A percentile compares a stretch with the other conserved stretches of the same genome.
phyloP scores from a whole-genome alignment of 2,329 filamentous ascomycete genomes.

The Aspergillus vadensis region DNA sequence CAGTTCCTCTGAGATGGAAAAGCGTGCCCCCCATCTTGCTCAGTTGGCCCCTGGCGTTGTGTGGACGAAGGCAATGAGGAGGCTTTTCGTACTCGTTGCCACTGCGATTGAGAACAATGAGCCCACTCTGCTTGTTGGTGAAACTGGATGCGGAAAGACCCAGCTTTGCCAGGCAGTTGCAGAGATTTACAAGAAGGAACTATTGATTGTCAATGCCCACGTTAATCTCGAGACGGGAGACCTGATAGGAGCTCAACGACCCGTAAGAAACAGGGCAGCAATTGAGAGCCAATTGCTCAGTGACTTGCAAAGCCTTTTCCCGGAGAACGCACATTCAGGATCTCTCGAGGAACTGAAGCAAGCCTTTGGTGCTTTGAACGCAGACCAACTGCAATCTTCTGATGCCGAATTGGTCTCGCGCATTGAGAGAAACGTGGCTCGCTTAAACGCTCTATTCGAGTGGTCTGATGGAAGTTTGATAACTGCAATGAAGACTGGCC shows the following conservation, averaged over 20 bases:
- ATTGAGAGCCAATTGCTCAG: constrained; percentile 66
- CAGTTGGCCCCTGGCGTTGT: constrained; percentile 61
- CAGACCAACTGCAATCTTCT: constrained; percentile 49
- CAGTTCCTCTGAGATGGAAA: constrained; percentile 58
- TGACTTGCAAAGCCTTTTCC: constrained; percentile 57
- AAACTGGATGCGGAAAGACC: constrained; percentile 97
- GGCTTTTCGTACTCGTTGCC: constrained; percentile 86
- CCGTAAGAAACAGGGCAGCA: constrained; percentile 78
- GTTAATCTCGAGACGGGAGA: constrained; percentile 98
- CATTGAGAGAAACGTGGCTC: constrained; percentile 54
- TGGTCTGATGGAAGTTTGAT: constrained; percentile 95
- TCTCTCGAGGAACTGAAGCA: constrained; percentile 60
- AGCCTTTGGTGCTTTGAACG: constrained; percentile 58
- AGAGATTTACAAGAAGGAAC: constrained; percentile 71
- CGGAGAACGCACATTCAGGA: constrained; percentile 35
- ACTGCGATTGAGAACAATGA: constrained; percentile 87
- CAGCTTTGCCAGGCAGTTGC: constrained; percentile 92
- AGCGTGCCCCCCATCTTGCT: constrained; percentile 52
- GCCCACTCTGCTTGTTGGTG: constrained; percentile 89
- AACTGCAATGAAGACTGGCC: constrained; percentile 85
- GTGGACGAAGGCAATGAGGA: constrained; percentile 93
- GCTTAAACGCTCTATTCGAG: constrained; percentile 86
- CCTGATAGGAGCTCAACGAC: constrained; percentile 91
- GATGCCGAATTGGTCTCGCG: constrained; percentile 50
- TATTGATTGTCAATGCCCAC: constrained; percentile 94